phyloP scores from a whole-genome alignment of 768 basidiomycete species.

The Leccinum rimulosum region DNA sequence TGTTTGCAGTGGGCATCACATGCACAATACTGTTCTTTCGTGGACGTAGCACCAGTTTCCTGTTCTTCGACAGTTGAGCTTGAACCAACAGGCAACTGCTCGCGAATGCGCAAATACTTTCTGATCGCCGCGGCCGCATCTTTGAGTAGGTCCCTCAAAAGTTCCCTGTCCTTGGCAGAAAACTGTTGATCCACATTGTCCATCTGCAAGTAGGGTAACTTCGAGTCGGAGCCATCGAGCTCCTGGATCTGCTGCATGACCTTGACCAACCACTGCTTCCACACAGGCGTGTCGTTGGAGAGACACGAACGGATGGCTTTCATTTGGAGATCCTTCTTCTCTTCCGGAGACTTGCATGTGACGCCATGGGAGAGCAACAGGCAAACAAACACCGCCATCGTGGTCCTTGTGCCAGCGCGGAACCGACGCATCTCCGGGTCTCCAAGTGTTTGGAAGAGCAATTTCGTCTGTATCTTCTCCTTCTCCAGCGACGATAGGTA shows the following conservation, averaged over 20 bases:
- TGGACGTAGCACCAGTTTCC: not conserved
- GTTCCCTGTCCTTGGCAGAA: not conserved
- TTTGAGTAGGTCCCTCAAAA: slow-evolving; percentile 10
- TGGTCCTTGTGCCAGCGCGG: slow-evolving; percentile 18
- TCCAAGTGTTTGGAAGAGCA: slow-evolving; percentile 17
- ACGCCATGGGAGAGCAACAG: slow-evolving; percentile 22
- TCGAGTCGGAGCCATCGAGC: not conserved
- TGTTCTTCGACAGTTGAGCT: not conserved
- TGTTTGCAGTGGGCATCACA: not conserved
- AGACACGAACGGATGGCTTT: slow-evolving; percentile 17
- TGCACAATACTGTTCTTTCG: not conserved
- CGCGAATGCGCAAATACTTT: slow-evolving; percentile 5
- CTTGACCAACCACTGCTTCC: slow-evolving; percentile 22
- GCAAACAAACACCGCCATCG: slow-evolving; percentile 23
- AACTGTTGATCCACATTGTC: not conserved
- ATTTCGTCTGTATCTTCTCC: slow-evolving; percentile 19
- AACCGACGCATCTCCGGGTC: slow-evolving; percentile 12
- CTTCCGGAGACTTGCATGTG: not conserved
- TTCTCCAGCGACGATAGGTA: slow-evolving; percentile 37
- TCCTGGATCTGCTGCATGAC: slow-evolving; percentile 19
- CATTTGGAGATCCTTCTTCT: not conserved
- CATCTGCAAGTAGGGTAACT: not conserved
- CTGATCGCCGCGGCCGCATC: slow-evolving; percentile 20
- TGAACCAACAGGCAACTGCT: not conserved
- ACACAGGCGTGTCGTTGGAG: slow-evolving; percentile 25